Base-by-base conservation (phyloP, 1,284 basidiomycete species). In the Fomitopsis palustris region DNA sequence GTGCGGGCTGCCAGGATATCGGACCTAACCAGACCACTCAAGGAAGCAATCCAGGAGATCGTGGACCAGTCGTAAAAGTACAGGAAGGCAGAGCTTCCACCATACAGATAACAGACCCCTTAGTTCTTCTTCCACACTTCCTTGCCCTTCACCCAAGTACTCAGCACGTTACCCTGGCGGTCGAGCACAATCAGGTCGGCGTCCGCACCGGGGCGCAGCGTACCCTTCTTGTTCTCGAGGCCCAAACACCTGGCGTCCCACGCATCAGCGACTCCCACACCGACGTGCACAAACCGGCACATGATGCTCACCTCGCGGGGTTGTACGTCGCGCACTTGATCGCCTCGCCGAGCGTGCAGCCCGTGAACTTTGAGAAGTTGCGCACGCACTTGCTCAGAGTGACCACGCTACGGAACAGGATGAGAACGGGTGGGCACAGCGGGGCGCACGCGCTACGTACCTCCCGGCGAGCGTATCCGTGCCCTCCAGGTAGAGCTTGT, bases 391-490 rank as follows among this genome's bases (percentile, higher is more conserved):
- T 88, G 73, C 92, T 88, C 61, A 95, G 74, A 1, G 91, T 89
- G 43, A 95, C 83, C 41, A 92, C 90, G 64, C 89, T 91, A 54
- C 54, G 37, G 62, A 63, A 56, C 19, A 29, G 37, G 53, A 53
- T 61, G 53, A 59, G 55, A 55, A 37, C 58, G 61, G 52, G 19
- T 57, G 61, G 52, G 19, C 66, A 56, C 54, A 55, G 54, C 41
- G 17, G 10, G 25, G 7, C 9, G 37, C 16, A 23, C n/a, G 37
- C 19, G 19, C 25, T 10, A 57, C 75, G 53, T 60, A 84, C 88
- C 87, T 92, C 70, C 94, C 94, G 2, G 94, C 94, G 53, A 96
- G 84, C 0, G 93, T 96, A 60, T 87, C 81, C 0, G 93, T 95
- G 39, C 90, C 91, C 70, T 93, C 89, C 19, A 96, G 78, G 68